These are phyloP conservation scores for Colletotrichum echinochloae DNA, from an alignment of 2,329 filamentous ascomycete species.

Conservation along the genomic window DNA sequence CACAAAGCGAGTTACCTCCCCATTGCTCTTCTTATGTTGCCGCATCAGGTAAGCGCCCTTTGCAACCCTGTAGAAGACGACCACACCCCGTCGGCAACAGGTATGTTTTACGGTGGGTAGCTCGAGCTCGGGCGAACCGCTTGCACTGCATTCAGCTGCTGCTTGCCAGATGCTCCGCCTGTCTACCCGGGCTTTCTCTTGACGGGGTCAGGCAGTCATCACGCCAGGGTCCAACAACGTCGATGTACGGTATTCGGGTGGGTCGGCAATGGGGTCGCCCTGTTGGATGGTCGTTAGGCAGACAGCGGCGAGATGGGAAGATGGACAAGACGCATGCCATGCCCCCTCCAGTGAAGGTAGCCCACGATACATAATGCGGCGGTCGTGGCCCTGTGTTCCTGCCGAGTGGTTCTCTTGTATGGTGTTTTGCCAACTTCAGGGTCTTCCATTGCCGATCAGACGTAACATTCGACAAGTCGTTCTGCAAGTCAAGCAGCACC, in stretches of 20 bases:
- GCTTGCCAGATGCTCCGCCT: slow-evolving; percentile 3
- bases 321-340: background rate
- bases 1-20: background rate
- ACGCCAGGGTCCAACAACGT: slow-evolving; percentile 3
- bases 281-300: slow-evolving; percentile 26
- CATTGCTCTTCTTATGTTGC: slow-evolving; percentile 10
- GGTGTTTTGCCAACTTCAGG: background rate
- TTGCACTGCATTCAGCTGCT: slow-evolving; percentile 11
- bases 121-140: slow-evolving; percentile 8
- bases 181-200: slow-evolving; percentile 16
- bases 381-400: background rate
- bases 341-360: slow-evolving; percentile 9
- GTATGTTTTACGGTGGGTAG: slow-evolving; percentile 17
- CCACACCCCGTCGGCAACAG: background rate
- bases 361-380: slow-evolving; percentile 35
- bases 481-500: background rate
- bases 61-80: slow-evolving; percentile 21
- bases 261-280: slow-evolving; percentile 3
- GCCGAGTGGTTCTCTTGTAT: slow-evolving; percentile 1
- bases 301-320: background rate
- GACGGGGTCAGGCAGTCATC: slow-evolving; percentile 29
- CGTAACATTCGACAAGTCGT: slow-evolving; percentile 8
- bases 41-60: slow-evolving; percentile 37
- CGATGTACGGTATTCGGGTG: slow-evolving; percentile 19
- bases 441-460: slow-evolving; percentile 11